phyloP scores from a whole-genome alignment of 148 eudicot species.

The Mesembryanthemum crystallinum region DNA sequence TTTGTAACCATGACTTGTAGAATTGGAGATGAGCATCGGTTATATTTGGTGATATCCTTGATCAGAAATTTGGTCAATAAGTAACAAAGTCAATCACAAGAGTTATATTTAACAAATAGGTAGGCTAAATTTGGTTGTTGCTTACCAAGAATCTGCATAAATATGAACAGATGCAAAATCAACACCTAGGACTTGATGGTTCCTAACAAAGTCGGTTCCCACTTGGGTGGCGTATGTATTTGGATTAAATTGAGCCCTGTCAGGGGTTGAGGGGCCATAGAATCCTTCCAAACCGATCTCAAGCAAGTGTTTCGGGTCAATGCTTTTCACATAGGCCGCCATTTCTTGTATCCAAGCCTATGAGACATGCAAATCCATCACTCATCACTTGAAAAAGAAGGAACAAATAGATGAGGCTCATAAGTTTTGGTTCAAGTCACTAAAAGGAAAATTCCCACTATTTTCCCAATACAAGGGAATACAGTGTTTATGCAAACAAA shows the following conservation, averaged over 20 bases:
- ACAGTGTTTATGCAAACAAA: constrained; percentile 13
- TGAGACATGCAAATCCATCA: constrained; percentile 9
- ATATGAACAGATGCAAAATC: constrained; percentile 90
- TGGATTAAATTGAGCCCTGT: constrained; percentile 56
- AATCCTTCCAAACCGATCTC: constrained; percentile 84
- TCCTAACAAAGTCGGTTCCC: constrained; percentile 82
- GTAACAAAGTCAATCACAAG: background rate
- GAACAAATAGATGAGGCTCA: background rate
- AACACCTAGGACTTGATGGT: constrained; percentile 74
- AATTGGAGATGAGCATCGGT: constrained; percentile 51
- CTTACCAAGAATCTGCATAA: constrained; percentile 81
- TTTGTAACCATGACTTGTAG: constrained; percentile 68
- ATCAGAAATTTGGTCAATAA: background rate
- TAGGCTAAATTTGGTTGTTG: background rate
- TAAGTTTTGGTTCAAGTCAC: background rate
- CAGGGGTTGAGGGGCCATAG: constrained; percentile 75
- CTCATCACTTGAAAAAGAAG: background rate
- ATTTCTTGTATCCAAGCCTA: constrained; percentile 91
- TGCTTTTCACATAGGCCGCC: constrained; percentile 73
- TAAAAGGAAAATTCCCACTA: background rate
- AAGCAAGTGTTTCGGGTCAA: constrained; percentile 75
- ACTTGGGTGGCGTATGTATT: constrained; percentile 59
- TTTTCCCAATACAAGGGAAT: background rate
- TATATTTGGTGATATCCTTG: constrained; percentile 58
- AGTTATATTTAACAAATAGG: background rate